phyloP scores from a whole-genome alignment of 106 monocot genomes.

The Apostasia ramifera region DNA sequence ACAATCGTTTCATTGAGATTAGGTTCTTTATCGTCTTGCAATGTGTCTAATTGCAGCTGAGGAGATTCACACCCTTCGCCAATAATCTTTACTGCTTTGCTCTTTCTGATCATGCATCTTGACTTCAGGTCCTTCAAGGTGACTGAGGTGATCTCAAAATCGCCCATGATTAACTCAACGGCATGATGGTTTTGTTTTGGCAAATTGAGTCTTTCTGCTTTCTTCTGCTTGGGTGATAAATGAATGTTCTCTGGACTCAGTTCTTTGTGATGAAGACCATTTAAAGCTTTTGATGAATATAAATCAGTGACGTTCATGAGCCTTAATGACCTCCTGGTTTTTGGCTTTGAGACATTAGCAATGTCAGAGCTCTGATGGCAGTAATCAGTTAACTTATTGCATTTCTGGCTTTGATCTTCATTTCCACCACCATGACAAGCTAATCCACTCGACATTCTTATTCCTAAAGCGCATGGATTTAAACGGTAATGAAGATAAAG shows the following conservation, averaged over 20 bases:
- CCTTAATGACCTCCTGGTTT: constrained; percentile 16
- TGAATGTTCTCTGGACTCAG: not conserved
- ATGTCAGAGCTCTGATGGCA: not conserved
- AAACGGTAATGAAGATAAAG: not conserved
- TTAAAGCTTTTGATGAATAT: constrained; percentile 3
- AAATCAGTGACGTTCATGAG: constrained; percentile 8
- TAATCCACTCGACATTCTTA: constrained; percentile 5
- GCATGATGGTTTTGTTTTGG: not conserved
- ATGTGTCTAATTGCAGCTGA: not conserved
- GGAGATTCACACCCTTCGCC: not conserved
- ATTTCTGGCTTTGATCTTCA: not conserved
- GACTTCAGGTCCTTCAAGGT: constrained; percentile 39
- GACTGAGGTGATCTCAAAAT: constrained; percentile 9
- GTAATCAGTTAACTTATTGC: not conserved
- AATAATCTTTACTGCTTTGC: constrained; percentile 11
- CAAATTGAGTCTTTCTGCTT: constrained; percentile 4
- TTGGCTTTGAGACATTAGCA: not conserved
- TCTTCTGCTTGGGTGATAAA: not conserved
- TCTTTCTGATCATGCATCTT: constrained; percentile 42
- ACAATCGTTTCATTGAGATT: constrained; percentile 57
- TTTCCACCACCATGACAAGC: not conserved
- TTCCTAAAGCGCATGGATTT: not conserved
- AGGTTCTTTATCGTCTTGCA: constrained; percentile 26
- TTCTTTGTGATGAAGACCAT: constrained; percentile 1
- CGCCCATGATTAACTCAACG: not conserved